phyloP scores from a whole-genome alignment of 148 eudicot genomes.

The Camellia japonica region DNA sequence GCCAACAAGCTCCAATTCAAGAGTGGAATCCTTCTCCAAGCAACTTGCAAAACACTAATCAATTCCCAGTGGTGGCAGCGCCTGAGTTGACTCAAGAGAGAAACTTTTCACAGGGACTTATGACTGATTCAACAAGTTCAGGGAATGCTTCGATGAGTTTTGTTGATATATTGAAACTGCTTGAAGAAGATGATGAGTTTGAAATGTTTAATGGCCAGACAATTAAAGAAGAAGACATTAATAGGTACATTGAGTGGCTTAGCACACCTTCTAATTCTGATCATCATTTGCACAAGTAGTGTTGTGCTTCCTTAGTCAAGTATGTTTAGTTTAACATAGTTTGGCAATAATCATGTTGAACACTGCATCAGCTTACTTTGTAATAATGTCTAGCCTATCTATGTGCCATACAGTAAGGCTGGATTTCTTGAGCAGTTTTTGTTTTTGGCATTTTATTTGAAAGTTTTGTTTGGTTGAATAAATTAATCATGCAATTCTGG shows the following conservation, averaged over 20 bases:
- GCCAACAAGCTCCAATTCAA: neutral
- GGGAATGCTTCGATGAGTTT: neutral
- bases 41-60: too few species aligned
- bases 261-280: neutral
- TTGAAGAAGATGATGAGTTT: neutral
- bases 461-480: too few species aligned
- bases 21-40: too few species aligned
- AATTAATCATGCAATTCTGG: too few species aligned
- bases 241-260: conserved; percentile 1
- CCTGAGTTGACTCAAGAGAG: neutral
- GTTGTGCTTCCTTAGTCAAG: neutral
- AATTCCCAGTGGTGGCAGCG: neutral
- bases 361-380: neutral
- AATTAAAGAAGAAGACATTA: neutral
- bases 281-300: neutral
- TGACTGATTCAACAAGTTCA: neutral
- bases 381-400: too few species aligned
- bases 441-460: too few species aligned
- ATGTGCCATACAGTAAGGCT: too few species aligned
- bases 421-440: too few species aligned
- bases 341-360: neutral
- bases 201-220: neutral
- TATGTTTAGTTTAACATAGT: neutral
- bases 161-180: neutral
- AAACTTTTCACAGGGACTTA: neutral